phyloP scores from a whole-genome alignment of 1,284 basidiomycete species.

The Papiliotrema fonsecae region DNA sequence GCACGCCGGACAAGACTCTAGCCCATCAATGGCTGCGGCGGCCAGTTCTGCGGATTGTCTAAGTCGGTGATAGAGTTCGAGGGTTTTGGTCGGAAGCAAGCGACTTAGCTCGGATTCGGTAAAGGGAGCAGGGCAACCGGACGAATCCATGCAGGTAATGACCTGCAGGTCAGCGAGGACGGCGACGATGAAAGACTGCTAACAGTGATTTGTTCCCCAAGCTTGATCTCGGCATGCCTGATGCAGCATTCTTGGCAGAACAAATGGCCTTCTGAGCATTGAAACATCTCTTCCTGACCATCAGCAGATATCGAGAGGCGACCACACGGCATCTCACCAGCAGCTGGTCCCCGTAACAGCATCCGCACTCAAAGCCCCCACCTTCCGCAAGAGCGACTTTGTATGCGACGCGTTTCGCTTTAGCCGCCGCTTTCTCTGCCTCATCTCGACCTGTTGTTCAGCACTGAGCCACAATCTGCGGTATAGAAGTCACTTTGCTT shows the following conservation, averaged over 20 bases:
- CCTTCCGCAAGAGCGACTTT: conserved; percentile 49
- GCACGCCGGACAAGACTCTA: conserved; percentile 84
- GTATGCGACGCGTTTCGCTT: conserved; percentile 25
- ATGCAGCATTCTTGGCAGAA: conserved; percentile 63
- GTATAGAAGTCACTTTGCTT: no score
- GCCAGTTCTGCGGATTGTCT: conserved; percentile 69
- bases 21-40: conserved; percentile 55
- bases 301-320: background rate
- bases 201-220: conserved; percentile 47
- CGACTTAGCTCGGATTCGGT: conserved; percentile 62
- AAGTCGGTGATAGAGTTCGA: conserved; percentile 68
- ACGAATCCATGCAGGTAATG: conserved; percentile 75
- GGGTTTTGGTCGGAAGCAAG: conserved; percentile 53
- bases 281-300: conserved; percentile 67
- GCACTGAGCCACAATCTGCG: no score
- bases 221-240: conserved; percentile 41
- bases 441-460: conserved; percentile 41
- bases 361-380: conserved; percentile 70
- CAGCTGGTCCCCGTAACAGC: conserved; percentile 67
- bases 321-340: conserved; percentile 56
- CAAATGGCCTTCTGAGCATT: conserved; percentile 74
- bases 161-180: conserved; percentile 36
- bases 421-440: conserved; percentile 2
- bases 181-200: conserved; percentile 4
- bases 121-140: conserved; percentile 65